phyloP scores from a whole-genome alignment of 257 asterid genomes.

The Petrea volubilis region DNA sequence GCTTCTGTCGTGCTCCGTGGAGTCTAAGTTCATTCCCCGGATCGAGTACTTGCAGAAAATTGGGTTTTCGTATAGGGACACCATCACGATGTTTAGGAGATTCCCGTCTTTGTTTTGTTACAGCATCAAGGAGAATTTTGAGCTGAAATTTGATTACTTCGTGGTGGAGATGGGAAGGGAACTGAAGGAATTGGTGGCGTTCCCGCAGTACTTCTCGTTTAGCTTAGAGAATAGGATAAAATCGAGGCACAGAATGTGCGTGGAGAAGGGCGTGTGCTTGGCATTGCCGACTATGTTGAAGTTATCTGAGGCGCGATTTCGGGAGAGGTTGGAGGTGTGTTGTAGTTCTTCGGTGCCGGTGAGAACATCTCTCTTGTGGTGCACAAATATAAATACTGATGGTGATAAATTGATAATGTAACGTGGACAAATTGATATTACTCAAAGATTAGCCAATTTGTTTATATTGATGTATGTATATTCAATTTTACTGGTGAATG shows the following conservation, averaged over 20 bases:
- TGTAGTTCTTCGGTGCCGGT: slow-evolving; percentile 75
- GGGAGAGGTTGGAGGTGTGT: slow-evolving; percentile 69
- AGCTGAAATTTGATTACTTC: slow-evolving; percentile 80
- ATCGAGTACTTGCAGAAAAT: slow-evolving; percentile 68
- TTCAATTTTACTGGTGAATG: slow-evolving; percentile 12
- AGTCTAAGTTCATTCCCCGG: slow-evolving; percentile 73
- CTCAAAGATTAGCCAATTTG: slow-evolving; percentile 21
- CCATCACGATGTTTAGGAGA: slow-evolving; percentile 63
- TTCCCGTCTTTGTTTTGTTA: slow-evolving; percentile 88
- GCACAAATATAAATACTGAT: slow-evolving; percentile 28
- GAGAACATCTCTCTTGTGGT: slow-evolving; percentile 82
- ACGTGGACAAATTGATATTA: slow-evolving; percentile 20
- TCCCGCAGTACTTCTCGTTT: slow-evolving; percentile 90
- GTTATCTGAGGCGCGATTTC: slow-evolving; percentile 48
- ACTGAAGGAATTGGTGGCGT: slow-evolving; percentile 66
- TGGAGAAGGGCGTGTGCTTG: slow-evolving; percentile 75
- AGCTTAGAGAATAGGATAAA: slow-evolving; percentile 89
- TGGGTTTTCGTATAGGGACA: slow-evolving; percentile 66
- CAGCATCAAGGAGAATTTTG: slow-evolving; percentile 74
- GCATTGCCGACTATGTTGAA: slow-evolving; percentile 86
- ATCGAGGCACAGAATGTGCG: slow-evolving; percentile 74
- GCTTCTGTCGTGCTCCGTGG: slow-evolving; percentile 79
- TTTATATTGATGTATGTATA: slow-evolving; percentile 23
- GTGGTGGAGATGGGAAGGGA: slow-evolving; percentile 94
- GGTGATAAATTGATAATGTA: slow-evolving; percentile 36